Conservation (phyloP, 75 land plant genomes). For the Picea sitchensis region DNA sequence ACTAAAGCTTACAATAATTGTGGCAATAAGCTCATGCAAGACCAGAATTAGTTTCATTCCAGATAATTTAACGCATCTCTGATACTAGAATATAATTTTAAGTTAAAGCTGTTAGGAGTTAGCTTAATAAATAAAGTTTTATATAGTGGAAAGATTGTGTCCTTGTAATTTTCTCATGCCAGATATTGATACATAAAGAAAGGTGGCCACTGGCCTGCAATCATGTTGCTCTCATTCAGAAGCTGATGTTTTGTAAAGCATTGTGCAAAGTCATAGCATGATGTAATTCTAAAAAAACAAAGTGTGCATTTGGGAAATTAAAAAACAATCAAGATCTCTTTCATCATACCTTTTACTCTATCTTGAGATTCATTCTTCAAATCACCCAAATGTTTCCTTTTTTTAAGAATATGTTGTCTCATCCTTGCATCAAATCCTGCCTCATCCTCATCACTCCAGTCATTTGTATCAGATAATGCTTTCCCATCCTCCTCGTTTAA, state of each 20-base stretch:
- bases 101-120: no score
- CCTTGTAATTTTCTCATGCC: no score
- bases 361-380: not conserved
- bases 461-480: constrained; percentile 19
- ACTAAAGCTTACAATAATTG: no score
- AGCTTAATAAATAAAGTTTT: no score
- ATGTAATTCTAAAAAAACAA: not conserved
- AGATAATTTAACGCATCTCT: no score
- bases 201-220: not conserved
- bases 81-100: no score
- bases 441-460: constrained; percentile 65
- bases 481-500: constrained; percentile 14
- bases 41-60: no score
- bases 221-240: constrained; percentile 1
- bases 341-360: constrained; percentile 1
- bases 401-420: constrained; percentile 73
- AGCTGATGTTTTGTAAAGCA: not conserved
- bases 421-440: constrained; percentile 82
- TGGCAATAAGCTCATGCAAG: no score
- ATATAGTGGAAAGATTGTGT: no score
- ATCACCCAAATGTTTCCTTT: constrained; percentile 52
- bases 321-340: not conserved
- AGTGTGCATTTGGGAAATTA: not conserved
- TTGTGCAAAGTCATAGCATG: not conserved
- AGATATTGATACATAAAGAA: not conserved